A percentile compares a stretch with the other conserved stretches of the same genome.
phyloP scores from a whole-genome alignment of 345 rosid genomes.

The Ceriops zippeliana region DNA sequence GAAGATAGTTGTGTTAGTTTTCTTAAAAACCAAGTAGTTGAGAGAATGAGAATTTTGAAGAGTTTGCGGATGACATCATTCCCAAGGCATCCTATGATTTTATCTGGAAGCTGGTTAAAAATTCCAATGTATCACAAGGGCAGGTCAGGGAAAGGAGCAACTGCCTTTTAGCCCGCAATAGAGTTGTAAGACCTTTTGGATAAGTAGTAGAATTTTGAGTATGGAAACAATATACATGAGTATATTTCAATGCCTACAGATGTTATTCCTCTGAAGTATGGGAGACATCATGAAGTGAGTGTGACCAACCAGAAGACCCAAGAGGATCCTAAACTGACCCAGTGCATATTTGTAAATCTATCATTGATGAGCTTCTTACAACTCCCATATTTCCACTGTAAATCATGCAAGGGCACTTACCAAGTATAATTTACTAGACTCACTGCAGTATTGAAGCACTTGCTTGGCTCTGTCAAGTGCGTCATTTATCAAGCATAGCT shows the following conservation, averaged over 20 bases:
- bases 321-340: not conserved
- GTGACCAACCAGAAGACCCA: not conserved
- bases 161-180: too few relatives aligned
- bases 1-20: not conserved
- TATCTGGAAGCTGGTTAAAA: too few relatives aligned
- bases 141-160: too few relatives aligned
- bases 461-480: constrained; percentile 56
- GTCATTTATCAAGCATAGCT: constrained; percentile 44
- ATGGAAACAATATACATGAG: too few relatives aligned
- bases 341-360: not conserved
- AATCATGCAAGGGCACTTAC: constrained; percentile 29
- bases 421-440: constrained; percentile 85
- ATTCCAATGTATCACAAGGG: too few relatives aligned
- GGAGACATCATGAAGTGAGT: not conserved
- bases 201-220: too few relatives aligned
- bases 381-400: not conserved
- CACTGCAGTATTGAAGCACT: constrained; percentile 64
- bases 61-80: not conserved
- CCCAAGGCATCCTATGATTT: too few relatives aligned
- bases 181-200: too few relatives aligned
- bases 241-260: too few relatives aligned
- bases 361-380: not conserved
- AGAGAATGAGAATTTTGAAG: not conserved
- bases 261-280: too few relatives aligned
- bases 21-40: not conserved